A percentile compares a stretch with the other conserved stretches of the same genome.
These are phyloP conservation scores for Fusarium goolgardi DNA, from an alignment of 2,329 filamentous ascomycete species.

Conservation along the genomic window DNA sequence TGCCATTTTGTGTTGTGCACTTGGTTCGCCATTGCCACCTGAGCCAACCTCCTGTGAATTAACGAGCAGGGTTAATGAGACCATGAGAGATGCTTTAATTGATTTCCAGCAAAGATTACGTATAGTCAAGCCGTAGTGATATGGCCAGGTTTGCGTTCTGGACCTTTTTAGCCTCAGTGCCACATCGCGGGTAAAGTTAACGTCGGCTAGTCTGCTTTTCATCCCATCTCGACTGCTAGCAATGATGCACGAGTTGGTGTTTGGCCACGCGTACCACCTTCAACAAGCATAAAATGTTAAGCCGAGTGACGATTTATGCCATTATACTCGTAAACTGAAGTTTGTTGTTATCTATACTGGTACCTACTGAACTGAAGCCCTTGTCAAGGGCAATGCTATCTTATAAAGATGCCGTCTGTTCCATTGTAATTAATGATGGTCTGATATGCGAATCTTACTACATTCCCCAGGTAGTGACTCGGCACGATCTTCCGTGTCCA, in stretches of 20 bases:
- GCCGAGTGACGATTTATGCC: background rate
- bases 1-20: background rate
- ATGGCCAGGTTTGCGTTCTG: conserved; percentile 13
- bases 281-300: background rate
- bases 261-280: conserved; percentile 17
- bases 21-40: background rate
- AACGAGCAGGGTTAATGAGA: background rate
- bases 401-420: conserved; percentile 8
- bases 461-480: conserved; percentile 26
- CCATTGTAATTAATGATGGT: conserved; percentile 8
- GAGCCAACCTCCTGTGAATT: background rate
- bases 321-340: background rate
- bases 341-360: conserved; percentile 2
- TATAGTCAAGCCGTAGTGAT: background rate
- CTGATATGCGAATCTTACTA: conserved; percentile 17
- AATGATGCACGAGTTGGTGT: conserved; percentile 9
- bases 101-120: background rate
- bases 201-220: conserved; percentile 5
- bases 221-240: background rate
- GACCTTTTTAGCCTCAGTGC: conserved; percentile 14
- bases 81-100: background rate
- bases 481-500: conserved; percentile 23
- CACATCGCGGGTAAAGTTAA: conserved; percentile 8
- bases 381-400: background rate
- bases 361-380: conserved; percentile 3